Conservation (phyloP, 371 early-diverging fungal genomes). For the Batrachochytrium dendrobatidis region DNA sequence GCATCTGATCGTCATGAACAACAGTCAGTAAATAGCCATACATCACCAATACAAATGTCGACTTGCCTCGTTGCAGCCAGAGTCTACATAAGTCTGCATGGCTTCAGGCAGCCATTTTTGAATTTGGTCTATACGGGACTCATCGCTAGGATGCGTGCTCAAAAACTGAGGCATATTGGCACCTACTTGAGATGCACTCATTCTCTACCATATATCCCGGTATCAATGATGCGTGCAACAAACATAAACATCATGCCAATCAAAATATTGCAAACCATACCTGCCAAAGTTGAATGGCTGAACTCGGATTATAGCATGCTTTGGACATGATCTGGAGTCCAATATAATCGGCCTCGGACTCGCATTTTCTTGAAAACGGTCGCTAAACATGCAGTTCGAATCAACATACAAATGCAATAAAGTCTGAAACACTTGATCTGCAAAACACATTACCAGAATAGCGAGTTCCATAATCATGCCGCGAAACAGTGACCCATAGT, state of each 20-base stretch:
- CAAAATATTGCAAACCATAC: constrained; percentile 3
- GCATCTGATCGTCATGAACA: background rate
- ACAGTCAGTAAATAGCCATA: background rate
- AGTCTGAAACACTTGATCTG: too few relatives aligned
- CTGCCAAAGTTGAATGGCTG: constrained; percentile 54
- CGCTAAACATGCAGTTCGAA: too few relatives aligned
- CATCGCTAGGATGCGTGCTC: constrained; percentile 80
- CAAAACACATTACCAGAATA: too few relatives aligned
- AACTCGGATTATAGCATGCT: constrained; percentile 85
- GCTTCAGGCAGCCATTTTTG: constrained; percentile 67
- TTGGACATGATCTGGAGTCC: constrained; percentile 81
- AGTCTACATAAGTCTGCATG: constrained; percentile 17
- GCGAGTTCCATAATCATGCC: too few relatives aligned
- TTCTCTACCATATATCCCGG: constrained; percentile 40
- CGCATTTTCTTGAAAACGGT: constrained; percentile 78
- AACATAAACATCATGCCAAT: too few relatives aligned
- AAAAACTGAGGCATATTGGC: constrained; percentile 52
- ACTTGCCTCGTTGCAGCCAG: constrained; percentile 28
- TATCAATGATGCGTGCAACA: background rate
- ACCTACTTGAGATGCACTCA: constrained; percentile 27
- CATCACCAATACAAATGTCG: background rate
- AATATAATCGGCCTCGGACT: constrained; percentile 87
- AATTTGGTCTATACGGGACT: constrained; percentile 62
- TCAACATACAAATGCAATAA: too few relatives aligned
- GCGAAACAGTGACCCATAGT: too few relatives aligned